Conservation (phyloP, 2,329 filamentous ascomycete genomes). For the Orbilia oligospora region DNA sequence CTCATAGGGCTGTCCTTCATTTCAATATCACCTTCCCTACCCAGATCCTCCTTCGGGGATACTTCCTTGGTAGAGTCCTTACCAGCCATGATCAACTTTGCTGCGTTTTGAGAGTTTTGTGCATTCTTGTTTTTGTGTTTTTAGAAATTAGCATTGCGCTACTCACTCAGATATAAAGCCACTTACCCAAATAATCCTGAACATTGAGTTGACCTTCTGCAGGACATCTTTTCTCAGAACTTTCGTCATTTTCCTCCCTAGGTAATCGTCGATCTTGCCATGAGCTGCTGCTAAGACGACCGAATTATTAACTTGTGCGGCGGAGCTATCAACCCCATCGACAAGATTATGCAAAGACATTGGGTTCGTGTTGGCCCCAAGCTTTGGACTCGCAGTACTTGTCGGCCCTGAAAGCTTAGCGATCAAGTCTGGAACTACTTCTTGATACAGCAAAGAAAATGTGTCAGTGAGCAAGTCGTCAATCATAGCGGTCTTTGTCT, state of each 20-base stretch:
- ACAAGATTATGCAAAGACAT: constrained; percentile 64
- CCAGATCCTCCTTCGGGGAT: constrained; percentile 20
- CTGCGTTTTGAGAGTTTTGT: constrained; percentile 51
- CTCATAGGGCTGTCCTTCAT: constrained; percentile 36
- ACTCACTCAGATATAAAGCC: neutral
- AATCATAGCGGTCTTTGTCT: constrained; percentile 87
- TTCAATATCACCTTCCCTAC: constrained; percentile 32
- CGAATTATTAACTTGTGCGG: constrained; percentile 49
- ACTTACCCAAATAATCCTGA: constrained; percentile 56
- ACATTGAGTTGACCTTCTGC: constrained; percentile 61
- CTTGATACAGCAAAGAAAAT: constrained; percentile 82
- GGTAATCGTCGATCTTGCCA: constrained; percentile 62
- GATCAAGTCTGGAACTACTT: constrained; percentile 74
- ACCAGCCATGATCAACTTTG: constrained; percentile 56
- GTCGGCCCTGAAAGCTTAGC: constrained; percentile 68
- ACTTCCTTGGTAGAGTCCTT: constrained; percentile 45
- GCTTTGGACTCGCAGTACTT: constrained; percentile 66
- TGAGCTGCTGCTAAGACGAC: constrained; percentile 60
- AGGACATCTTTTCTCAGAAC: constrained; percentile 63
- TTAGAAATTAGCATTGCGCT: constrained; percentile 1
- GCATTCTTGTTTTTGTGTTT: constrained; percentile 11
- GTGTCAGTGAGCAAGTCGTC: constrained; percentile 95
- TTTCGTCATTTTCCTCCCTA: constrained; percentile 63
- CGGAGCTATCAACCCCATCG: constrained; percentile 43
- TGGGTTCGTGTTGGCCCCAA: constrained; percentile 65